Conservation (phyloP, 2,329 filamentous ascomycete species). For the Neofusicoccum sp. region DNA sequence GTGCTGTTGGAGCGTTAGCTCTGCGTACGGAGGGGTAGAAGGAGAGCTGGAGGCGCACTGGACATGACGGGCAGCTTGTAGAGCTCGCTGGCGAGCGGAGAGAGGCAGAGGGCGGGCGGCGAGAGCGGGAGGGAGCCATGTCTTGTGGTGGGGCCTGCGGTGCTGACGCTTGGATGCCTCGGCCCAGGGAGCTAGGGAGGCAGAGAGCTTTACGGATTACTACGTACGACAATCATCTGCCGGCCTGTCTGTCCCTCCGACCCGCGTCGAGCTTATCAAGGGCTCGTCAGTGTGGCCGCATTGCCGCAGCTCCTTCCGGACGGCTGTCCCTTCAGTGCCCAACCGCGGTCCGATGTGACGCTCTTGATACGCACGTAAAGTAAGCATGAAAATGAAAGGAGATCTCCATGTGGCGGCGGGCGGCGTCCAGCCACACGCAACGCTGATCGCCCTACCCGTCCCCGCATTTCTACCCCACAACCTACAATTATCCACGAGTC, state of each 20-base stretch:
- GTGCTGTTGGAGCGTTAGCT: not conserved
- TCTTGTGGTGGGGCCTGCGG: not conserved
- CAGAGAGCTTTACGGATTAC: not conserved
- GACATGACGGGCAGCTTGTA: not conserved
- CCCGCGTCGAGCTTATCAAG: too few species aligned
- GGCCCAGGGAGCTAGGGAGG: not conserved
- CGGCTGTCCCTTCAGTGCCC: too few species aligned
- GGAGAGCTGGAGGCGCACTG: not conserved
- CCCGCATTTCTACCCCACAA: conserved; percentile 13
- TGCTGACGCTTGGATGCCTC: not conserved
- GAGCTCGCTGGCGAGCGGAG: not conserved
- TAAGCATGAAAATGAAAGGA: not conserved
- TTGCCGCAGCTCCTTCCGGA: too few species aligned
- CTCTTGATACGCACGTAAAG: not conserved
- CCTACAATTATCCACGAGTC: not conserved
- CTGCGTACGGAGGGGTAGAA: not conserved
- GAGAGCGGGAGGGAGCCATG: not conserved
- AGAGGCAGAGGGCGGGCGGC: not conserved
- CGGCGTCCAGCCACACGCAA: not conserved
- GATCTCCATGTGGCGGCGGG: too few species aligned
- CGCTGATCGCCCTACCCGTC: not conserved
- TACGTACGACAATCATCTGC: too few species aligned
- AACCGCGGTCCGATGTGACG: too few species aligned
- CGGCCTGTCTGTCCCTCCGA: too few species aligned
- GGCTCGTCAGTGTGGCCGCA: too few species aligned